Percentiles rank a stretch among this genome's conserved stretches.
These are phyloP conservation scores for Tricholomella constricta DNA, from an alignment of 768 basidiomycete species.

Conservation along the genomic window DNA sequence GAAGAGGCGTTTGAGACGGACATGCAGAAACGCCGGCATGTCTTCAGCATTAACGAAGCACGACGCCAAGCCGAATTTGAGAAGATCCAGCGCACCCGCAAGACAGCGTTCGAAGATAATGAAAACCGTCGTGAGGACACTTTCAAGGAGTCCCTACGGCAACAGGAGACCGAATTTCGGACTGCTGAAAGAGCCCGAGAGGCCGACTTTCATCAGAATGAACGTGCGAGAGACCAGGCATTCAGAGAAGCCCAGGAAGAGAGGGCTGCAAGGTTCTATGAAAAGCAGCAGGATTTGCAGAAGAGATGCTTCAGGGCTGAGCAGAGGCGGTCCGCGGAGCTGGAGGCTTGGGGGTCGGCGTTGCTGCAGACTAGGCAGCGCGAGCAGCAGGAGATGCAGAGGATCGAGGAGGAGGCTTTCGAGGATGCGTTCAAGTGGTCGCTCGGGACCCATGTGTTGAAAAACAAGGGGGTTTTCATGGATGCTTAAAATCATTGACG, in stretches of 20 bases:
- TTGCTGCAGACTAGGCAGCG: background rate
- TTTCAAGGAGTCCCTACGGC: background rate
- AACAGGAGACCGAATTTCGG: background rate
- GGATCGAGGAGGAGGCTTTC: background rate
- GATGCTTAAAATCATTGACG: no score
- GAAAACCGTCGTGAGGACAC: background rate
- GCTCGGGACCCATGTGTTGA: background rate
- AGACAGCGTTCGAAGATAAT: background rate
- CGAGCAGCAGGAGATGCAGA: background rate
- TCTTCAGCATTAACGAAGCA: slow-evolving; percentile 7
- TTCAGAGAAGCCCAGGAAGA: background rate
- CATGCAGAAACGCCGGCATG: background rate
- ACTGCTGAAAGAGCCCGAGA: background rate
- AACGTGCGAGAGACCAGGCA: background rate
- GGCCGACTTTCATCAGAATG: background rate
- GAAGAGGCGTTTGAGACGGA: slow-evolving; percentile 4
- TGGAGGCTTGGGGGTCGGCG: slow-evolving; percentile 1
- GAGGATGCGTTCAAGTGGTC: slow-evolving; percentile 1
- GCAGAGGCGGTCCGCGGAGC: background rate
- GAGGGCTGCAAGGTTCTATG: background rate
- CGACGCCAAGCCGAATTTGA: slow-evolving; percentile 1
- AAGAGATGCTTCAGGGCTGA: background rate
- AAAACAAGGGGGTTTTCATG: no score
- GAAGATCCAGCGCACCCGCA: slow-evolving; percentile 1
- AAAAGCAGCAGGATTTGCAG: background rate